Conservation (phyloP, 2,329 filamentous ascomycete genomes). For the Sphaerostilbella broomeana region DNA sequence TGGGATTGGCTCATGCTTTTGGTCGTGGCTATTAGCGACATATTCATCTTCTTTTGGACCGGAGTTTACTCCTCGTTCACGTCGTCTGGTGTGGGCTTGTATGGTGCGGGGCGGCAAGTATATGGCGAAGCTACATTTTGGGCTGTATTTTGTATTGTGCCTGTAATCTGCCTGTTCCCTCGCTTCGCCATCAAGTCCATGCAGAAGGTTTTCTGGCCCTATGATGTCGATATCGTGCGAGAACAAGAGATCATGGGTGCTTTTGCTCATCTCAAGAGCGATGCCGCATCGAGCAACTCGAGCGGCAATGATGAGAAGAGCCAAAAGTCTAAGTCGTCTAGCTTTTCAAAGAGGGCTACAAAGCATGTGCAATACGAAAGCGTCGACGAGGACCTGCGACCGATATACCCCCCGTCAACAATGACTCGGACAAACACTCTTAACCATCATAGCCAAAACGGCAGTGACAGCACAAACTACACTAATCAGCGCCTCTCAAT, state of each 20-base stretch:
- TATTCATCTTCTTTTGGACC: constrained; percentile 94
- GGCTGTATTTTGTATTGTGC: constrained; percentile 72
- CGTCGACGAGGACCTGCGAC: constrained; percentile 79
- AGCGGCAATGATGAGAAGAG: constrained; percentile 33
- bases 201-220: constrained; percentile 90
- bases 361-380: constrained; percentile 55
- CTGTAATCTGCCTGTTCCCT: constrained; percentile 77
- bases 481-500: constrained; percentile 59
- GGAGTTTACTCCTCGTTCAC: constrained; percentile 64
- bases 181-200: constrained; percentile 79
- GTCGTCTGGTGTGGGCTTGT: constrained; percentile 54
- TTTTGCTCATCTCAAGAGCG: constrained; percentile 60
- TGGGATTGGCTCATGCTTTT: constrained; percentile 97
- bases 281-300: constrained; percentile 26
- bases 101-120: constrained; percentile 68
- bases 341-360: constrained; percentile 49
- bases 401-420: constrained; percentile 89
- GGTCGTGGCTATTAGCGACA: constrained; percentile 71
- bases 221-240: constrained; percentile 90
- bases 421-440: constrained; percentile 68
- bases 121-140: constrained; percentile 82
- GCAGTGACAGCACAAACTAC: constrained; percentile 90
- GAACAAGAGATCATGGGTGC: constrained; percentile 81
- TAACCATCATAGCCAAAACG: constrained; percentile 77
- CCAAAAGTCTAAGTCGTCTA: constrained; percentile 49